A percentile compares a stretch with the other conserved stretches of the same genome.
Conservation (phyloP, 495 filamentous ascomycete genomes). For the Podospora comata region DNA sequence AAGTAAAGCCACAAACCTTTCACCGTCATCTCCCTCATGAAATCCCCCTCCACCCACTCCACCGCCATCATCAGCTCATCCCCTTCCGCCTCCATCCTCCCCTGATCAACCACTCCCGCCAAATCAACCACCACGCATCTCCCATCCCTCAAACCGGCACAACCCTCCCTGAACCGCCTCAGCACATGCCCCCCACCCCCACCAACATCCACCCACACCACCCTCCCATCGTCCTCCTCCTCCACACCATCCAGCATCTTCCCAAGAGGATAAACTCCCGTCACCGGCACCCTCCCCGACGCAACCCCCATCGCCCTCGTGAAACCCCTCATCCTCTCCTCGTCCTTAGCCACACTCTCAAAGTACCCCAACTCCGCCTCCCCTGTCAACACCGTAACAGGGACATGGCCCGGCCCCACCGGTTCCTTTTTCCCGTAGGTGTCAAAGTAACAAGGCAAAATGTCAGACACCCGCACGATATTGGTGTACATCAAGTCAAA, state of each 20-base stretch:
- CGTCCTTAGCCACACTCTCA: conserved; percentile 27
- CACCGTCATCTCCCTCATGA: conserved; percentile 32
- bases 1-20: conserved; percentile 13
- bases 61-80: conserved; percentile 28
- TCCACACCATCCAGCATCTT: conserved; percentile 22
- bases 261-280: conserved; percentile 34
- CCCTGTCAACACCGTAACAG: conserved; percentile 27
- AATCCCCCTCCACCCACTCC: conserved; percentile 28
- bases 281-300: conserved; percentile 27
- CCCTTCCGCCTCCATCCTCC: conserved; percentile 1
- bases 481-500: conserved; percentile 58
- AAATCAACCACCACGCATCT: conserved; percentile 39
- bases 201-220: conserved; percentile 40
- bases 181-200: conserved; percentile 39
- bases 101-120: conserved; percentile 28
- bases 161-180: conserved; percentile 25
- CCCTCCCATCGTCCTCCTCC: conserved; percentile 11
- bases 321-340: conserved; percentile 21
- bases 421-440: conserved; percentile 35
- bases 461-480: conserved; percentile 23
- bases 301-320: conserved; percentile 31
- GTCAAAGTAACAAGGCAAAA: conserved; percentile 35
- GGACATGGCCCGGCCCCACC: conserved; percentile 26
- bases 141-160: conserved; percentile 24
- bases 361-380: conserved; percentile 27